Conservation (phyloP, 1,139 yeast species). For the Yamadazyma jaroonii region DNA sequence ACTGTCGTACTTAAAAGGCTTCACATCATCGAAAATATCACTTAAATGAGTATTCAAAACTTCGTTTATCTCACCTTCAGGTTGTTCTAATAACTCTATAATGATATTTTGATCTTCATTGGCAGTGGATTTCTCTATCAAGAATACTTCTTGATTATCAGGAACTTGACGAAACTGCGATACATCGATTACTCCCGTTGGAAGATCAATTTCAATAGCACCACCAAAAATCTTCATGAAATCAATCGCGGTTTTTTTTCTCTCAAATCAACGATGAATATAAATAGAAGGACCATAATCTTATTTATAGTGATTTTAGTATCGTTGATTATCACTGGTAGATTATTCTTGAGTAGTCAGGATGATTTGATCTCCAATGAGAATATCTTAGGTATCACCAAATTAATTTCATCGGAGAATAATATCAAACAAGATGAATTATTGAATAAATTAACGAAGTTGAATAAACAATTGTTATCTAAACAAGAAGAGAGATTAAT, state of each 20-base stretch:
- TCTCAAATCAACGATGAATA: constrained; percentile 6
- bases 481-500: constrained; percentile 36
- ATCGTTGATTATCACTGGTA: constrained; percentile 21
- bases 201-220: constrained; percentile 58
- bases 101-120: constrained; percentile 59
- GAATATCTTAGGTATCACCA: constrained; percentile 33
- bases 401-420: constrained; percentile 31
- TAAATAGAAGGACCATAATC: constrained; percentile 23
- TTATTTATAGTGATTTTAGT: constrained; percentile 21
- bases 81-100: constrained; percentile 66
- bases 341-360: constrained; percentile 20
- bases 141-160: constrained; percentile 84
- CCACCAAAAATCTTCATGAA: constrained; percentile 62
- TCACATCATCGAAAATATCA: constrained; percentile 29
- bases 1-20: constrained; percentile 2
- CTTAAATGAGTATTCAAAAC: constrained; percentile 41
- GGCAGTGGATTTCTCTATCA: constrained; percentile 34
- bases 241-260: not conserved
- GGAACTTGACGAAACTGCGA: constrained; percentile 76
- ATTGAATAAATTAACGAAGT: constrained; percentile 30
- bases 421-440: constrained; percentile 40
- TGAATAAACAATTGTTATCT: constrained; percentile 27
- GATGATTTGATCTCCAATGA: constrained; percentile 37
- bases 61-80: constrained; percentile 27
- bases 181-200: constrained; percentile 63